Base-by-base conservation (phyloP, 169 alveolate species). In the Plasmodium malariae region DNA sequence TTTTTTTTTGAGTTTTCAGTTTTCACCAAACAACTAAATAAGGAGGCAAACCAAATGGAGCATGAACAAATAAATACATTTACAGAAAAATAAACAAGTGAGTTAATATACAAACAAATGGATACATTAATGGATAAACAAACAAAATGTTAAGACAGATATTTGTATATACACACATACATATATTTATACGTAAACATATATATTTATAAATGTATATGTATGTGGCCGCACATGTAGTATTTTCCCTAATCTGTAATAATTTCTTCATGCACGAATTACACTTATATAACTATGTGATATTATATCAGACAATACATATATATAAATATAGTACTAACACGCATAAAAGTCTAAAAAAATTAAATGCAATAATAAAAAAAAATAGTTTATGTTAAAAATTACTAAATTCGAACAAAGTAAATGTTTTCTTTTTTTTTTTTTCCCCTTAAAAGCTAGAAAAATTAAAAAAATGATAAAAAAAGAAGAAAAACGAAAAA, bases 361-460 rank as follows among this genome's bases (percentile, higher is more conserved):
- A 74, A 48, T 12, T 48, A 59, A 17, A 55, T 63, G 21, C 71
- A 32, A 6, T n/a, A 11, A 74, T 19, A 63, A 74, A 57, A 24
- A 40, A 37, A 55, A 37, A 73, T 54, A 54, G 24, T 32, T 69
- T 36, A 60, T 34, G 24, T 32, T 49, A 9, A 74, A 74, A 59
- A 59, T 37, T 59, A 14, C 19, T 45, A 74, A 21, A 59, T 60
- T 37, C 55, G 17, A 60, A 60, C 73, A 74, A 74, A 57, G 28
- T 34, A 11, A 37, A 34, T 2, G 32, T 51, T 51, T 40, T 49
- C 28, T 51, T 71, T 71, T 51, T 71, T 72, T 69, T 54, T 73
- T 72, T 72, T 72, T 72, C 54, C 28, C 54, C 55, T 73, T 74
- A 24, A 74, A 74, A 74, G 88, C 88, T 74, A 74, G 34, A 59